Base-by-base conservation (phyloP, 306 rosid genomes). In the Arachis hypogaea region DNA sequence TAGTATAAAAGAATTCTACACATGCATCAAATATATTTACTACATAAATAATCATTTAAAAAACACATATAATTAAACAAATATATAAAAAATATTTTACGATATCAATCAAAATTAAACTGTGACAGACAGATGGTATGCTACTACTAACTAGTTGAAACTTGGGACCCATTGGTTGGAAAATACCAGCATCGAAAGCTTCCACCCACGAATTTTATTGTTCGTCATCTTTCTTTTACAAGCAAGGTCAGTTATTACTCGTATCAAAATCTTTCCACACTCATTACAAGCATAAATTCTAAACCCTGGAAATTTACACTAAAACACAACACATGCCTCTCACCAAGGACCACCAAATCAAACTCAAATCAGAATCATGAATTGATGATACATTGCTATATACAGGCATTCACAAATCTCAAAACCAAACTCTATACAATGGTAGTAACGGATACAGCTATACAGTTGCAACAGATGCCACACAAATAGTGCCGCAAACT, bases 291-390 rank as follows among this genome's bases (percentile, higher is more conserved):
- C 51, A 43, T 6, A 63, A 49, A 50, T 12, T 64, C 16, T 50
- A 41, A 51, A 59, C 58, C 52, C 57, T 36, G 43, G 59, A 47
- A 51, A 76, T 54, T 43, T 59, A 81, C 65, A 51, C 7, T n/a
- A 71, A 12, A 45, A 63, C 29, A 55, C 62, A 30, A 58, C 52
- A 61, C 4, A 61, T 46, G 67, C 41, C 50, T 3, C 52, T 58
- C 38, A 73, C 51, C 12, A 68, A 56, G 36, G 59, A 61, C 69
- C 66, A 77, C 8, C 50, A 74, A 79, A 76, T 71, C 55, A 70
- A 70, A 75, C 14, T 11, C 5, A 40, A 75, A 45, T 36, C 38
- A 0, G 33, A 47, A 38, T 55, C 41, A 29, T 36, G 61, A 72
- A 76, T 7, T 40, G 66, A 61, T 56, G 61, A 36, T 7, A 41